Conservation (phyloP, 2,329 filamentous ascomycete genomes). For the Penicillium sp. region DNA sequence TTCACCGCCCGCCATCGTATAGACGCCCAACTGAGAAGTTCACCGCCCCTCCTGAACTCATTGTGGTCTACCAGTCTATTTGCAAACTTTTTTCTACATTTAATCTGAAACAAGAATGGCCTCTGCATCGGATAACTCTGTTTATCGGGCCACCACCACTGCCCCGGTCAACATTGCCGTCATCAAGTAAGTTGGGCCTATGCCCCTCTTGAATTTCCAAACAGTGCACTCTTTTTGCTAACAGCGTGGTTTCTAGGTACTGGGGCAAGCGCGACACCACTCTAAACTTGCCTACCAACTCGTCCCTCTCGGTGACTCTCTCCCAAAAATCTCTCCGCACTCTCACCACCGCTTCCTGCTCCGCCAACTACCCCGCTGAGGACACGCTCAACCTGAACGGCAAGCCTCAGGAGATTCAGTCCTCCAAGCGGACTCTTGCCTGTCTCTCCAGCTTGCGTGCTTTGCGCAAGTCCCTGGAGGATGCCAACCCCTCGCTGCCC, state of each 20-base stretch:
- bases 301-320: slow-evolving; percentile 92
- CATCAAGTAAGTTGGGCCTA: slow-evolving; percentile 65
- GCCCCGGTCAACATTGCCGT: slow-evolving; percentile 98
- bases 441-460: slow-evolving; percentile 83
- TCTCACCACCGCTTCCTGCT: slow-evolving; percentile 92
- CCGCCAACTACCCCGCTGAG: slow-evolving; percentile 59
- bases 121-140: slow-evolving; percentile 38
- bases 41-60: slow-evolving; percentile 10
- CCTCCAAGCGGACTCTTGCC: slow-evolving; percentile 84
- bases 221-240: slow-evolving; percentile 11
- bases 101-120: slow-evolving; percentile 27
- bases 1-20: slow-evolving; percentile 22
- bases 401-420: slow-evolving; percentile 69
- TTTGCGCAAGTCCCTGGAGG: slow-evolving; percentile 72
- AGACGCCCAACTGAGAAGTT: slow-evolving; percentile 16
- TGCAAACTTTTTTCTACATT: neutral
- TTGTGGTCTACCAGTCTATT: slow-evolving; percentile 3
- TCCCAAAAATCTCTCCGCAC: slow-evolving; percentile 91
- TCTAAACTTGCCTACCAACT: slow-evolving; percentile 96
- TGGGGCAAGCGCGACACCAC: slow-evolving; percentile 96
- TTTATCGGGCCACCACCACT: slow-evolving; percentile 92
- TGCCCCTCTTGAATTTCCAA: slow-evolving; percentile 17
- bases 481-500: slow-evolving; percentile 66
- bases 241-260: slow-evolving; percentile 51
- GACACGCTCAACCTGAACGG: slow-evolving; percentile 81